Evolutionary conservation across 2,329 filamentous ascomycete species (phyloP).

Genomic region (Stromatinia cepivora): DNA sequence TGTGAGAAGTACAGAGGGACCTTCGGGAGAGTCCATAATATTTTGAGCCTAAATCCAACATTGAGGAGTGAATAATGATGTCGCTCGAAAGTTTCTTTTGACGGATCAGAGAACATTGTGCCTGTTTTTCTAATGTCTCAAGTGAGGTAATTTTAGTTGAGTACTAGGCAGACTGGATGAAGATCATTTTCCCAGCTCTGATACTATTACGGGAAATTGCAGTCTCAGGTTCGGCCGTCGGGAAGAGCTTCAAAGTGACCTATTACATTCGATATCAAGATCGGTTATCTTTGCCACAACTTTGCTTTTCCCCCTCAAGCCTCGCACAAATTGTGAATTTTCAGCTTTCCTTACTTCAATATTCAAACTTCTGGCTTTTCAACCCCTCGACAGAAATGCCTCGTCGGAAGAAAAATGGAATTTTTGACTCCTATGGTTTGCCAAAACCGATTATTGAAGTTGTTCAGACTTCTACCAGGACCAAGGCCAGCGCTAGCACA

Average conservation of each 20-base stretch:
- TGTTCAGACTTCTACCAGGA: not conserved
- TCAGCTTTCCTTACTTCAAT: constrained; percentile 18
- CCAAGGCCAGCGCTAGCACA: not conserved
- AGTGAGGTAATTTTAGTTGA: not conserved
- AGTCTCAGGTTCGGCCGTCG: not conserved
- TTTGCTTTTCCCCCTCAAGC: constrained; percentile 17
- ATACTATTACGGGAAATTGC: not conserved
- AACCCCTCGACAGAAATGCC: constrained; percentile 1
- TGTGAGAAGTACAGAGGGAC: too few relatives aligned
- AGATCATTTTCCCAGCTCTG: not conserved
- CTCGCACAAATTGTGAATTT: constrained; percentile 8
- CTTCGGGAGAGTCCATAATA: too few relatives aligned
- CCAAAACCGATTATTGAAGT: constrained; percentile 9
- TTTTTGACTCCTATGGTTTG: constrained; percentile 3
- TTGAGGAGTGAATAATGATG: too few relatives aligned
- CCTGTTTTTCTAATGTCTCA: not conserved
- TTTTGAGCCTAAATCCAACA: too few relatives aligned
- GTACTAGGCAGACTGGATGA: not conserved
- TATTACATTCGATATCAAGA: constrained; percentile 6
- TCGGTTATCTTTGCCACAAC: constrained; percentile 8
- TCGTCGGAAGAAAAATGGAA: not conserved
- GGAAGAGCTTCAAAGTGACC: constrained; percentile 3
- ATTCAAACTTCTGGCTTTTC: not conserved
- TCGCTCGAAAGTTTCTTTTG: not conserved
- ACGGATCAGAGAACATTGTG: not conserved